phyloP scores from a whole-genome alignment of 768 basidiomycete genomes.

The Omphalotus guepiniiformis region DNA sequence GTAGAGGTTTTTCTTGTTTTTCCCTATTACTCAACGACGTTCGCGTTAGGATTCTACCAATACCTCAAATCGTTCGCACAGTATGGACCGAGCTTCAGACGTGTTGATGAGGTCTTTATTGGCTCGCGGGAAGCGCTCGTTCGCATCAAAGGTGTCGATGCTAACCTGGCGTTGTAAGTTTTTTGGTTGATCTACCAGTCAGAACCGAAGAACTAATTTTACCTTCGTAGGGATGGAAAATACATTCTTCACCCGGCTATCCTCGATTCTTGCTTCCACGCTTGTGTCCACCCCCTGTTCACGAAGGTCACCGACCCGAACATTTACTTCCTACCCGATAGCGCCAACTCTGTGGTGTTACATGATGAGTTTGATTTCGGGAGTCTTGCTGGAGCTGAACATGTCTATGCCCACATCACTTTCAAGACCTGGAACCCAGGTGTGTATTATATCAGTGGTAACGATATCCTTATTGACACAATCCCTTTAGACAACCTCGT shows the following conservation, averaged over 20 bases:
- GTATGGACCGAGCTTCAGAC: conserved; percentile 5
- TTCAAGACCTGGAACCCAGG: conserved; percentile 3
- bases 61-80: conserved; percentile 4
- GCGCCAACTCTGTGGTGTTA: conserved; percentile 1
- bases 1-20: too few species aligned
- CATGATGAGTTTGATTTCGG: too few species aligned
- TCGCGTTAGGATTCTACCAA: conserved; percentile 3
- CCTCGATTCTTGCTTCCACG: conserved; percentile 26
- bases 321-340: conserved; percentile 22
- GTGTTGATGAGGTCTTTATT: neutral
- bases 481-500: too few species aligned
- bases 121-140: conserved; percentile 2
- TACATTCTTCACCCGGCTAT: conserved; percentile 27
- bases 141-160: conserved; percentile 3
- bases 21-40: too few species aligned
- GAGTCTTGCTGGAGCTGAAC: too few species aligned
- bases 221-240: conserved; percentile 5
- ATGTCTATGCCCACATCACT: conserved; percentile 1
- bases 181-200: neutral
- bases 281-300: conserved; percentile 17
- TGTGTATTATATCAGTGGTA: too few species aligned
- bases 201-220: neutral
- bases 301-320: conserved; percentile 18
- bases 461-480: too few species aligned
- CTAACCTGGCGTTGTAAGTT: neutral